phyloP scores from a whole-genome alignment of 139 green algal genomes.

The Eudorina sp. region DNA sequence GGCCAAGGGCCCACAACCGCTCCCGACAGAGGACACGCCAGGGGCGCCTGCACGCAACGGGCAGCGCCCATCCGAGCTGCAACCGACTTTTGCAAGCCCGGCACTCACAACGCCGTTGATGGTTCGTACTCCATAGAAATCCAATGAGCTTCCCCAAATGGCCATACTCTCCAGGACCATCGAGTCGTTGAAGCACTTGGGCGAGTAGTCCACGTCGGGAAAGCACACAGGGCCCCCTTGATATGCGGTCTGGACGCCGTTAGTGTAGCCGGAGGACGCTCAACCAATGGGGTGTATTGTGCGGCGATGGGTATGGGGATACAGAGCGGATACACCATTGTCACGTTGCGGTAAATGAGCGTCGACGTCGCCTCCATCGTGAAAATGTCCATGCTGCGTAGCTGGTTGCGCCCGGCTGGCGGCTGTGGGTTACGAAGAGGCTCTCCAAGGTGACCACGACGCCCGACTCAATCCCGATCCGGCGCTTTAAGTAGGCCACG shows the following conservation, averaged over 20 bases:
- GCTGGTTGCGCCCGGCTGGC: background rate
- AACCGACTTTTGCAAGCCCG: no score
- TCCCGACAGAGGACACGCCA: no score
- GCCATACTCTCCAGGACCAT: background rate
- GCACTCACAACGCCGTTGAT: background rate
- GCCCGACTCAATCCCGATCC: background rate
- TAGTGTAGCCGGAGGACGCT: background rate
- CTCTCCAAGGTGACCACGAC: background rate
- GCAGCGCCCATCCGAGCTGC: no score
- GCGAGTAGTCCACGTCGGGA: background rate
- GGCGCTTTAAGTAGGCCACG: conserved; percentile 11
- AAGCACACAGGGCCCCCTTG: background rate
- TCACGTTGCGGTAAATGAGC: background rate
- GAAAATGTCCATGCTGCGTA: background rate
- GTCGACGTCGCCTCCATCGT: background rate
- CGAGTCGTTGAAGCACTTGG: background rate
- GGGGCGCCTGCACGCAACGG: no score
- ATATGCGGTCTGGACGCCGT: background rate
- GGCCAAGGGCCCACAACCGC: no score
- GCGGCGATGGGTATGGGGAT: background rate
- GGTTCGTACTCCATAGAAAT: background rate
- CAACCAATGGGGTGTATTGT: background rate
- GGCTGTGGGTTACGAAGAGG: background rate
- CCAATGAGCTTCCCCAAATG: background rate
- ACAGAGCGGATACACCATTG: background rate